These are phyloP conservation scores for Epithele typhae DNA, from an alignment of 768 basidiomycete species.

Conservation along the genomic window DNA sequence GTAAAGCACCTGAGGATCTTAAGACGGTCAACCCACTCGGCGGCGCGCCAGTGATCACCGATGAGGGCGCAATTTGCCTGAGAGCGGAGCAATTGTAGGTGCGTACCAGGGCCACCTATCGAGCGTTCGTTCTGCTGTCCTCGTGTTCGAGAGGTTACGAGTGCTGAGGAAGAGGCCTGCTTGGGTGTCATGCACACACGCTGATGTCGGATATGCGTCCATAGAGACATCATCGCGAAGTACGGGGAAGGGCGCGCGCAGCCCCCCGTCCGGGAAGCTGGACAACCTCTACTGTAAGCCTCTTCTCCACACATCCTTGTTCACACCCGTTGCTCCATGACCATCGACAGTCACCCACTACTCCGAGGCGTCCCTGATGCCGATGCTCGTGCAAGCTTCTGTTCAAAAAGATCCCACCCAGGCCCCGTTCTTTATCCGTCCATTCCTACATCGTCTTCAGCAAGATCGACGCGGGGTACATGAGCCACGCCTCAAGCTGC, in stretches of 20 bases:
- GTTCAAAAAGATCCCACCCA: slow-evolving; percentile 25
- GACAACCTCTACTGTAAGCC: slow-evolving; percentile 29
- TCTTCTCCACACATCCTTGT: too few relatives aligned
- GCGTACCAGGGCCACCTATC: too few relatives aligned
- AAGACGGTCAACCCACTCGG: slow-evolving; percentile 31
- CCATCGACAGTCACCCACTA: slow-evolving; percentile 26
- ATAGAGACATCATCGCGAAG: slow-evolving; percentile 32
- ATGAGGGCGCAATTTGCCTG: slow-evolving; percentile 33
- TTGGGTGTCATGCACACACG: too few relatives aligned
- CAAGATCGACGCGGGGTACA: slow-evolving; percentile 9
- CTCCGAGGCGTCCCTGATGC: slow-evolving; percentile 33
- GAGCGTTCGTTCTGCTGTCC: too few relatives aligned
- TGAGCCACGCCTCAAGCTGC: slow-evolving; percentile 26
- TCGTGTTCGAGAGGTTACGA: too few relatives aligned
- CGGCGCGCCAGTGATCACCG: slow-evolving; percentile 34
- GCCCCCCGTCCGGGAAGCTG: slow-evolving; percentile 21
- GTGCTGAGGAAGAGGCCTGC: too few relatives aligned
- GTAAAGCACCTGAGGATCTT: slow-evolving; percentile 27
- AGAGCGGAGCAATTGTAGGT: slow-evolving; percentile 36
- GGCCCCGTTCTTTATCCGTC: slow-evolving; percentile 30
- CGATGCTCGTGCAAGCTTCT: slow-evolving; percentile 28
- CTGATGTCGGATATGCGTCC: too few relatives aligned
- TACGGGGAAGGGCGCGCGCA: slow-evolving; percentile 26
- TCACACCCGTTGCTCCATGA: too few relatives aligned
- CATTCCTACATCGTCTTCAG: slow-evolving; percentile 21